phyloP scores from a whole-genome alignment of 352 stramenopile species.

The Globisporangium apiculatum region DNA sequence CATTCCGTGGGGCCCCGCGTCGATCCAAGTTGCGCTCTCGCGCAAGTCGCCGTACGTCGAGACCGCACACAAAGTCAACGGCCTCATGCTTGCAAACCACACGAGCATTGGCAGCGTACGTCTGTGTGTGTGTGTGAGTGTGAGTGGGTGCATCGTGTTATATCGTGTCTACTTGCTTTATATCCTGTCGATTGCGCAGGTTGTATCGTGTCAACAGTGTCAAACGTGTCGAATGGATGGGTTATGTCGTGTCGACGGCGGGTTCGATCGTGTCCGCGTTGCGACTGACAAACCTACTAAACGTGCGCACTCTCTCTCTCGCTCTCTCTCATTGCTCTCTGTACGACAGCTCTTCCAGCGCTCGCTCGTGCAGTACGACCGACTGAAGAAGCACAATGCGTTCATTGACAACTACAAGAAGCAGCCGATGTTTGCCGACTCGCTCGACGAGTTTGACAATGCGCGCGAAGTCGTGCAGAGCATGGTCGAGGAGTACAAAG shows the following conservation, averaged over 20 bases:
- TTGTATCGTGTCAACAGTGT: not conserved
- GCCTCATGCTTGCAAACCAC: slow-evolving; percentile 99
- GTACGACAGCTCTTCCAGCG: slow-evolving; percentile 68
- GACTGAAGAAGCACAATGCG: slow-evolving; percentile 95
- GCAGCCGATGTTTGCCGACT: slow-evolving; percentile 95
- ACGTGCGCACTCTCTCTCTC: not conserved
- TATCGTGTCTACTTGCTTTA: not conserved
- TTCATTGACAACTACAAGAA: slow-evolving; percentile 99
- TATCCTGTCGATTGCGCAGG: not conserved
- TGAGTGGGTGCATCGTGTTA: too few relatives aligned
- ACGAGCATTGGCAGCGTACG: slow-evolving; percentile 91
- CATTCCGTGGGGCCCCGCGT: slow-evolving; percentile 98
- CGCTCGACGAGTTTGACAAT: slow-evolving; percentile 81
- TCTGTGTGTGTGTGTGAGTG: not conserved
- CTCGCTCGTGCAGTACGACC: slow-evolving; percentile 95
- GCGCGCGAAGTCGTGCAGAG: slow-evolving; percentile 81
- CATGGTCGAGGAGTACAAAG: slow-evolving; percentile 83
- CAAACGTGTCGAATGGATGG: not conserved
- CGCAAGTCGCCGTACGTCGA: slow-evolving; percentile 97
- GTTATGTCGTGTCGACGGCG: too few relatives aligned
- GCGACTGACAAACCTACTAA: too few relatives aligned
- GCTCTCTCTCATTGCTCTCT: slow-evolving; percentile 2
- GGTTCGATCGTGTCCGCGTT: too few relatives aligned
- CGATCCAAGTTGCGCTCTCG: slow-evolving; percentile 98
- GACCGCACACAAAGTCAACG: slow-evolving; percentile 95